Conservation (phyloP, 2,329 filamentous ascomycete genomes). For the Ophiostoma sp. region DNA sequence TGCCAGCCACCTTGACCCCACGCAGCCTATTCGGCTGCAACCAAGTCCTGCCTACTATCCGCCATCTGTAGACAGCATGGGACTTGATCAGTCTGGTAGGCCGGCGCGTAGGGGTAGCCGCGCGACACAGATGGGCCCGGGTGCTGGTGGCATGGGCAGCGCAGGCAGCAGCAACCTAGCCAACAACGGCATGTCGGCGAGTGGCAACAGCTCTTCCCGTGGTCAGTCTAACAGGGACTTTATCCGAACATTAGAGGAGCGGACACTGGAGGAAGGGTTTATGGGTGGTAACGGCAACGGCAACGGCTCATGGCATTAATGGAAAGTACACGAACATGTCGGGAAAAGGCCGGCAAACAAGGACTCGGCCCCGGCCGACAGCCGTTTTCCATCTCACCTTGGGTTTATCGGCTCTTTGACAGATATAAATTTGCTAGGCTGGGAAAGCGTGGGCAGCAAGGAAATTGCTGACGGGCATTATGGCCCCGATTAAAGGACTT, state of each 20-base stretch:
- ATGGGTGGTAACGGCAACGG: conserved; percentile 59
- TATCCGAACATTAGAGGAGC: conserved; percentile 88
- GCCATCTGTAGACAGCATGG: conserved; percentile 76
- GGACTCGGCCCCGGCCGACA: too few species aligned
- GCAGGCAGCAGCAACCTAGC: conserved; percentile 8
- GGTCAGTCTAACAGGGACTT: conserved; percentile 65
- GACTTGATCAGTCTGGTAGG: conserved; percentile 52
- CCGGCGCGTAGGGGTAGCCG: conserved; percentile 71
- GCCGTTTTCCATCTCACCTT: background rate
- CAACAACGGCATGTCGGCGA: conserved; percentile 12
- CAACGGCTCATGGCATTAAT: conserved; percentile 56
- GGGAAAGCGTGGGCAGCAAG: too few species aligned
- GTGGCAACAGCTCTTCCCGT: background rate
- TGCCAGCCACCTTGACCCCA: conserved; percentile 92
- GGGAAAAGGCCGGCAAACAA: too few species aligned
- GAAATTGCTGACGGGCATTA: too few species aligned
- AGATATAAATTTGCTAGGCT: too few species aligned
- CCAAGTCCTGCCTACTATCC: conserved; percentile 97
- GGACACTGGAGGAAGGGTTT: conserved; percentile 88
- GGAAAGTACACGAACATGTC: background rate
- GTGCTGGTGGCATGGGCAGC: conserved; percentile 23
- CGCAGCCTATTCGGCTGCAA: conserved; percentile 85
- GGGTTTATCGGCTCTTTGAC: background rate
- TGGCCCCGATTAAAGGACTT: too few species aligned
- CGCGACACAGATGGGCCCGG: conserved; percentile 53